Percentiles rank a stretch among this genome's conserved stretches.
Conservation (phyloP, 225 moss, liverwort and hornwort species). For the Marchantia polymorpha region DNA sequence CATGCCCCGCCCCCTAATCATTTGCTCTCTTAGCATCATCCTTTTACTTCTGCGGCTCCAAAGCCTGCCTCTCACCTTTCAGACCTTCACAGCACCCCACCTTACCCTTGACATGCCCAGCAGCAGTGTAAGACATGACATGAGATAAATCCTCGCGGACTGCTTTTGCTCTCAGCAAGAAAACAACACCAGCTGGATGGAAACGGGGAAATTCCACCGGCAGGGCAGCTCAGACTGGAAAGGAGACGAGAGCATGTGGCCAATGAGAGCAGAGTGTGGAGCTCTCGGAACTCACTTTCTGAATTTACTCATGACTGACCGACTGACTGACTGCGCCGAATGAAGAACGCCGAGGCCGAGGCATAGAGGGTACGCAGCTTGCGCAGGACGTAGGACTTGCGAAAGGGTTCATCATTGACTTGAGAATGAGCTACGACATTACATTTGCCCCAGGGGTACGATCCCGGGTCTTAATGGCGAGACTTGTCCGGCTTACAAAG, state of each 20-base stretch:
- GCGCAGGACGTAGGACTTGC: background rate
- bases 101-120: background rate
- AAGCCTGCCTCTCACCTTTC: background rate
- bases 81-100: too few relatives aligned
- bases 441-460: background rate
- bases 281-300: background rate
- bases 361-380: background rate
- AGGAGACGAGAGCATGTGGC: background rate
- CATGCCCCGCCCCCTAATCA: background rate
- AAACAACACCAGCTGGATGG: background rate
- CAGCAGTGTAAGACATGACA: background rate
- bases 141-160: too few relatives aligned
- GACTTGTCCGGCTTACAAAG: background rate
- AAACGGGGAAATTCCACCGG: background rate
- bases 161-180: background rate
- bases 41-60: background rate
- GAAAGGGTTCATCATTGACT: background rate
- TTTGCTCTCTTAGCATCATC: too few relatives aligned
- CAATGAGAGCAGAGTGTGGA: background rate
- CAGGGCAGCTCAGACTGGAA: background rate
- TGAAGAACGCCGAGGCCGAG: background rate
- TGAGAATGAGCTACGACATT: background rate
- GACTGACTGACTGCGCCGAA: too few relatives aligned
- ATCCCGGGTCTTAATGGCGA: background rate
- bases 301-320: too few relatives aligned